A percentile compares a stretch with the other conserved stretches of the same genome.
These are phyloP conservation scores for Saccharomycopsis phalli DNA, from an alignment of 1,139 yeast species.

Conservation along the genomic window DNA sequence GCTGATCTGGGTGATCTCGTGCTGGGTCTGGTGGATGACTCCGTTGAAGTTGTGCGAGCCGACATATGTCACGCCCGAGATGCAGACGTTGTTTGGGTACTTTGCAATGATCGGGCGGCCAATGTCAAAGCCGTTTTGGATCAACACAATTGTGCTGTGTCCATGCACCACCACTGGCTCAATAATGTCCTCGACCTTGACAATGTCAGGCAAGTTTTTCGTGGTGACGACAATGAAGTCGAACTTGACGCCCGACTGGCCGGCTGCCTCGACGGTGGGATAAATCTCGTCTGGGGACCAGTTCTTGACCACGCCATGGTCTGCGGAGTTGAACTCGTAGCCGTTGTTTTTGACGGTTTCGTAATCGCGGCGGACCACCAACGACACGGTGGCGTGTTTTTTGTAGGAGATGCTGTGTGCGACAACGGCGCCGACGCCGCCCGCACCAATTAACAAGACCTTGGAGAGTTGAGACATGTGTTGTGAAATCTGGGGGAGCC, in stretches of 20 bases:
- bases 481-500: not conserved
- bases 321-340: conserved; percentile 39
- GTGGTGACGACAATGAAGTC: conserved; percentile 46
- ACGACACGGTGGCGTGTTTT: conserved; percentile 35
- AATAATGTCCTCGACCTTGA: conserved; percentile 37
- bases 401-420: conserved; percentile 40
- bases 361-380: conserved; percentile 48
- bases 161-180: conserved; percentile 36
- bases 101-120: conserved; percentile 39
- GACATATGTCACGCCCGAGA: conserved; percentile 45
- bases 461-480: no score
- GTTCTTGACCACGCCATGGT: conserved; percentile 38
- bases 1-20: conserved; percentile 34
- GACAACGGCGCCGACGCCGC: conserved; percentile 54
- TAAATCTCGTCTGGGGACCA: conserved; percentile 46
- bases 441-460: conserved; percentile 40
- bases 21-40: conserved; percentile 29
- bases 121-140: conserved; percentile 51
- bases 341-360: conserved; percentile 37
- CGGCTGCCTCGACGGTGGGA: conserved; percentile 36
- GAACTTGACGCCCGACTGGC: conserved; percentile 29
- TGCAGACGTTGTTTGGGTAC: conserved; percentile 37
- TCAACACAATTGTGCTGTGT: conserved; percentile 34
- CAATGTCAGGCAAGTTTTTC: conserved; percentile 45
- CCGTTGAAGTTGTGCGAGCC: conserved; percentile 30